These are phyloP conservation scores for Kluyveromyces sp. DNA, from an alignment of 1,139 yeast genomes.

Conservation along the genomic window DNA sequence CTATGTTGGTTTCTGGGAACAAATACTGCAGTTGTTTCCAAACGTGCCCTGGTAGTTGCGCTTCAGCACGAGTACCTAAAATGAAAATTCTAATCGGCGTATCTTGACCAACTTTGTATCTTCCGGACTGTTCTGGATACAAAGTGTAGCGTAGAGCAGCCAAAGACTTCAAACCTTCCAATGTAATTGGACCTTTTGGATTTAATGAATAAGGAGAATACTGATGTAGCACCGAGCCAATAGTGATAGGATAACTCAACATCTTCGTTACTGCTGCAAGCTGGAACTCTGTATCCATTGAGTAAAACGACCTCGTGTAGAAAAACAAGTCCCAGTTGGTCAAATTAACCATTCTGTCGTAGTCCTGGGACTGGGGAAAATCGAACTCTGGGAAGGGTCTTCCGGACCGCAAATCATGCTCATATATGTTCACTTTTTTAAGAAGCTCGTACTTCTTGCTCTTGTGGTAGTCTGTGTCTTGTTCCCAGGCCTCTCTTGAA, in stretches of 20 bases:
- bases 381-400: conserved; percentile 92
- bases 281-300: conserved; percentile 96
- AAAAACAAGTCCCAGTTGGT: conserved; percentile 88
- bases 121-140: conserved; percentile 55
- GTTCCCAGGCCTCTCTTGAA: conserved; percentile 80
- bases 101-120: conserved; percentile 55
- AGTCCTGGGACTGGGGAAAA: conserved; percentile 76
- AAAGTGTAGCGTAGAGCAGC: conserved; percentile 87
- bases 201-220: conserved; percentile 74
- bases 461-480: conserved; percentile 65
- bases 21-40: conserved; percentile 91
- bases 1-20: conserved; percentile 77
- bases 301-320: conserved; percentile 85
- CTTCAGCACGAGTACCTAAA: conserved; percentile 88
- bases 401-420: conserved; percentile 91
- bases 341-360: conserved; percentile 72
- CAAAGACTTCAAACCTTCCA: conserved; percentile 87
- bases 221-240: conserved; percentile 76
- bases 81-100: conserved; percentile 86
- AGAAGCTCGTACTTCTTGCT: conserved; percentile 62
- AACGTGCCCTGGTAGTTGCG: conserved; percentile 87
- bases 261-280: conserved; percentile 93
- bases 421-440: conserved; percentile 83
- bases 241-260: conserved; percentile 86
- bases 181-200: conserved; percentile 81